phyloP scores from a whole-genome alignment of 1,284 basidiomycete species.

The Ustilago xerochloae region DNA sequence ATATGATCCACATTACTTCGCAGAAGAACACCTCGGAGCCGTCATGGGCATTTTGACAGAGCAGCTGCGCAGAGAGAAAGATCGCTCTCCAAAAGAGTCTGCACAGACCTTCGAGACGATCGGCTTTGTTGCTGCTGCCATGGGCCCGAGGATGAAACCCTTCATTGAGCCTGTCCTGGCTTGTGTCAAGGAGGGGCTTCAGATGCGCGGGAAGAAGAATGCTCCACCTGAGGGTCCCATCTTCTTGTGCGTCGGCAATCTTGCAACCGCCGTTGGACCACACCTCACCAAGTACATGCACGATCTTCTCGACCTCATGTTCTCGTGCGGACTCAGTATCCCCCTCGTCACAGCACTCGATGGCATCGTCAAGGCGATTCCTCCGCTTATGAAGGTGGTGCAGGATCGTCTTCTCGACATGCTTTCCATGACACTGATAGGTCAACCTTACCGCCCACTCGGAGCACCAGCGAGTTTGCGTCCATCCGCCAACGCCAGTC shows the following conservation, averaged over 20 bases:
- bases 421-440: constrained; percentile 63
- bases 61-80: constrained; percentile 59
- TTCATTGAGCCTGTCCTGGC: constrained; percentile 93
- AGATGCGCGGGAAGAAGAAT: constrained; percentile 88
- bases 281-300: constrained; percentile 95
- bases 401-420: constrained; percentile 76
- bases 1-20: constrained; percentile 66
- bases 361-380: constrained; percentile 87
- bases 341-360: constrained; percentile 86
- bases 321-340: constrained; percentile 91
- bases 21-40: constrained; percentile 61
- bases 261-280: constrained; percentile 93
- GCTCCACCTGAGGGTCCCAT: constrained; percentile 93
- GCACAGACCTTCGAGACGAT: constrained; percentile 85
- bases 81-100: constrained; percentile 56
- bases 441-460: constrained; percentile 63
- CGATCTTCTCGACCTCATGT: constrained; percentile 96
- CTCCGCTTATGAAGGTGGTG: constrained; percentile 88
- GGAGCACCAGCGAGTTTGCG: constrained; percentile 51
- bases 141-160: constrained; percentile 92
- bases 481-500: constrained; percentile 40
- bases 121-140: constrained; percentile 90
- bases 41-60: constrained; percentile 61
- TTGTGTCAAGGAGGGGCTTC: constrained; percentile 88
- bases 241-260: constrained; percentile 97